Percentiles rank a stretch among this genome's conserved stretches.
Conservation (phyloP, 352 stramenopile genomes). For the Phytophthora pseudosyringae region DNA sequence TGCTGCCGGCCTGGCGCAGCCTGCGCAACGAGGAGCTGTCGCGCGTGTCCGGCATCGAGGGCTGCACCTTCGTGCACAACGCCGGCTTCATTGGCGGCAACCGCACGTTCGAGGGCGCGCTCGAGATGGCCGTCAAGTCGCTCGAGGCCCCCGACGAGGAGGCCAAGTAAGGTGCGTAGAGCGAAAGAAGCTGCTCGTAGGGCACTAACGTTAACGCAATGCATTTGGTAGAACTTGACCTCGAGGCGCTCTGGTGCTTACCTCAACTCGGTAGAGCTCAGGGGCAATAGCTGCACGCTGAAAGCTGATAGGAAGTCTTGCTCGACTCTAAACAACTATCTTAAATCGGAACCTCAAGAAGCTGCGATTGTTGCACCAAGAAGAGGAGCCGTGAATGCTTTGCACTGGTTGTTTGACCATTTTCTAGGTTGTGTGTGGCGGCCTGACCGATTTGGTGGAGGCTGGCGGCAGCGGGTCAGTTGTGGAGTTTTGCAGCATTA, state of each 20-base stretch:
- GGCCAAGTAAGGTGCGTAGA: constrained; percentile 16
- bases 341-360: too few species aligned
- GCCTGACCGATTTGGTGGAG: too few species aligned
- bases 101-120: constrained; percentile 94
- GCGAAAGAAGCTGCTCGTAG: neutral
- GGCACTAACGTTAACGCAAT: constrained; percentile 1
- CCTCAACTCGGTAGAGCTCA: too few species aligned
- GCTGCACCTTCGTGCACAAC: constrained; percentile 97
- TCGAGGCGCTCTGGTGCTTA: neutral
- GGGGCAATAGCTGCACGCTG: too few species aligned
- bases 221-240: neutral
- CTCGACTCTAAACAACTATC: too few species aligned
- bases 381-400: too few species aligned
- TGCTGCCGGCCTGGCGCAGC: constrained; percentile 94
- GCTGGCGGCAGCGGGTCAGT: too few species aligned
- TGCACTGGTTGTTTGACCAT: too few species aligned
- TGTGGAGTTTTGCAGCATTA: too few species aligned
- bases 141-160: constrained; percentile 42
- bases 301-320: too few species aligned
- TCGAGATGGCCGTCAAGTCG: constrained; percentile 93
- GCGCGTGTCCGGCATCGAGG: constrained; percentile 88
- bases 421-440: too few species aligned
- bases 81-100: constrained; percentile 99
- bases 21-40: constrained; percentile 94
- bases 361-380: too few species aligned